phyloP scores from a whole-genome alignment of 2,329 filamentous ascomycete species.

The Microcera coccophila region DNA sequence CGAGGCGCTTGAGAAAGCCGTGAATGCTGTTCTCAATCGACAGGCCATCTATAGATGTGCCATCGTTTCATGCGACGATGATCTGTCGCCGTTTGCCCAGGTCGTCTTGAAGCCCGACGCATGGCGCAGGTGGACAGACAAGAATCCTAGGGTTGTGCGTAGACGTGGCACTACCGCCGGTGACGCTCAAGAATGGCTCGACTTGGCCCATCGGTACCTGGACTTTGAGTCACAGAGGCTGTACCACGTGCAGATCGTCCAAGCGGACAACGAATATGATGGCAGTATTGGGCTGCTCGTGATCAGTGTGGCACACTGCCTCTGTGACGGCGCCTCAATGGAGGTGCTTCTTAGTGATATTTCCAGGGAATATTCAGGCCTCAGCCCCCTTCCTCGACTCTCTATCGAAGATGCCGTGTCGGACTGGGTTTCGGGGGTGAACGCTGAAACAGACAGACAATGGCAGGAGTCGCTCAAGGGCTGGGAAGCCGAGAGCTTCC shows the following conservation, averaged over 20 bases:
- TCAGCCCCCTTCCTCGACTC: conserved; percentile 8
- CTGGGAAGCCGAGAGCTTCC: conserved; percentile 21
- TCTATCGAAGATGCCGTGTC: conserved; percentile 12
- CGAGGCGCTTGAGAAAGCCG: conserved; percentile 21
- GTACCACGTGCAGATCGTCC: conserved; percentile 5
- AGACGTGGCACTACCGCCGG: conserved; percentile 11
- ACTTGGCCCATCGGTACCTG: conserved; percentile 19
- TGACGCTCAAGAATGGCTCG: conserved; percentile 11
- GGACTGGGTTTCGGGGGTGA: conserved; percentile 12
- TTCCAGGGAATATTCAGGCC: conserved; percentile 13
- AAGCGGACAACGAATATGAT: conserved; percentile 1
- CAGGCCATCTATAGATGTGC: conserved; percentile 32
- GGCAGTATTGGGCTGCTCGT: conserved; percentile 14
- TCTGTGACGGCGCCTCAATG: conserved; percentile 35
- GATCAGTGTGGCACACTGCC: conserved; percentile 35
- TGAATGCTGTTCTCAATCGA: conserved; percentile 20
- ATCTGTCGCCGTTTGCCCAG: conserved; percentile 34
- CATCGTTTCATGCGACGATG: conserved; percentile 32
- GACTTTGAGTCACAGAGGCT: conserved; percentile 13
- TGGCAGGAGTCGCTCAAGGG: conserved; percentile 7
- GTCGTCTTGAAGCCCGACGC: conserved; percentile 23
- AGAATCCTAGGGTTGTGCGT: background rate
- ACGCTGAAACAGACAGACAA: conserved; percentile 8
- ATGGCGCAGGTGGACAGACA: conserved; percentile 1
- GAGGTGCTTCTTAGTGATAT: conserved; percentile 33